A percentile compares a stretch with the other conserved stretches of the same genome.
Evolutionary conservation across 2,329 filamentous ascomycete genomes (phyloP).

Genomic region (Huntiella bhutanensis): DNA sequence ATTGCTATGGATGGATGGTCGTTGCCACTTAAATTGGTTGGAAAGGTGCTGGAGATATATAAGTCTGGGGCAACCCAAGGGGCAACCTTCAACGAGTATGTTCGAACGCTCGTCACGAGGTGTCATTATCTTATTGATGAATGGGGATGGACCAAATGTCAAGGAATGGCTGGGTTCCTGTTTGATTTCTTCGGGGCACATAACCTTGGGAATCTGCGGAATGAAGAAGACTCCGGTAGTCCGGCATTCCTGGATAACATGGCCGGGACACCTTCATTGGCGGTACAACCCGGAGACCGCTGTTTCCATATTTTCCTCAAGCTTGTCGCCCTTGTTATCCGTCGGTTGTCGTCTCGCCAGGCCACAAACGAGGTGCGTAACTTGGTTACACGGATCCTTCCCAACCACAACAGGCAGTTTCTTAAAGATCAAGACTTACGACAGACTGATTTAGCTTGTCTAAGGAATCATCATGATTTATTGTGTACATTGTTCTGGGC

Average conservation of each 20-base stretch:
- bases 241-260: slow-evolving; percentile 42
- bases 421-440: slow-evolving; percentile 42
- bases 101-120: slow-evolving; percentile 36
- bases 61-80: slow-evolving; percentile 33
- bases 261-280: slow-evolving; percentile 23
- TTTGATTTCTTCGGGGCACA: slow-evolving; percentile 51
- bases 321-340: slow-evolving; percentile 38
- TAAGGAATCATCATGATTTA: slow-evolving; percentile 51
- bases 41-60: slow-evolving; percentile 39
- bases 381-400: slow-evolving; percentile 39
- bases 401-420: slow-evolving; percentile 46
- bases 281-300: slow-evolving; percentile 33
- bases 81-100: slow-evolving; percentile 47
- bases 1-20: slow-evolving; percentile 35
- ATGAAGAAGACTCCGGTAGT: slow-evolving; percentile 43
- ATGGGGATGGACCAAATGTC: slow-evolving; percentile 46
- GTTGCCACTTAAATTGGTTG: slow-evolving; percentile 37
- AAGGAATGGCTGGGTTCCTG: slow-evolving; percentile 37
- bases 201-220: slow-evolving; percentile 40
- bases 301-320: slow-evolving; percentile 53
- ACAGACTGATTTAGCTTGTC: slow-evolving; percentile 40
- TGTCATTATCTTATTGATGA: slow-evolving; percentile 44
- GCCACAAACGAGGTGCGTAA: slow-evolving; percentile 39
- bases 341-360: slow-evolving; percentile 27
- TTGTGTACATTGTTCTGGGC: slow-evolving; percentile 49